Percentiles rank a stretch among this genome's conserved stretches.
phyloP scores from a whole-genome alignment of 352 stramenopile genomes.

The Pythium monospermum region DNA sequence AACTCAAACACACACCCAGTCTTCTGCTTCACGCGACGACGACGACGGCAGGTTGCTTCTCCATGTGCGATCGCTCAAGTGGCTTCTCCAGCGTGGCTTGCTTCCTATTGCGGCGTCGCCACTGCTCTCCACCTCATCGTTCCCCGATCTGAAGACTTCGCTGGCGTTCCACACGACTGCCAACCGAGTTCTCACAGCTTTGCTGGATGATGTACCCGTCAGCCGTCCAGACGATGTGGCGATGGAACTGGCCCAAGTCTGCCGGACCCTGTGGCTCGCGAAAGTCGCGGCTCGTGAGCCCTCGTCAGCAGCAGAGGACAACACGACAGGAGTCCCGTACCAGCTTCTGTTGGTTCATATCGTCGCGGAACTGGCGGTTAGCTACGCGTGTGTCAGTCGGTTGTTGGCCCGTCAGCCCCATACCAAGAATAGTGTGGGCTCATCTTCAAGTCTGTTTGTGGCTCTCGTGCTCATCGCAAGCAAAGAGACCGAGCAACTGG shows the following conservation, averaged over 20 bases:
- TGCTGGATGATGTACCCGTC: constrained; percentile 13
- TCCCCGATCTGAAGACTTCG: not conserved
- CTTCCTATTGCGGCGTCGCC: not conserved
- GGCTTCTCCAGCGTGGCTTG: constrained; percentile 3
- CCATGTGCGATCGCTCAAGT: constrained; percentile 11
- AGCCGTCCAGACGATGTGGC: constrained; percentile 11
- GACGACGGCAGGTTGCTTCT: constrained; percentile 9
- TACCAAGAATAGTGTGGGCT: not conserved
- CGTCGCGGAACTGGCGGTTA: constrained; percentile 6
- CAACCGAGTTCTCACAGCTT: constrained; percentile 3
- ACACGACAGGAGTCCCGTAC: constrained; percentile 8
- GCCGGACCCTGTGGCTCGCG: not conserved
- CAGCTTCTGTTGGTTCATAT: constrained; percentile 27
- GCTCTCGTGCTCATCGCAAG: constrained; percentile 9
- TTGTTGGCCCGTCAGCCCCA: constrained; percentile 6
- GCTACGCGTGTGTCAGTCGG: constrained; percentile 5
- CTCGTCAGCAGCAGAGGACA: not conserved
- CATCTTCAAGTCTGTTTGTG: constrained; percentile 26
- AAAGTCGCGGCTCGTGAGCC: not conserved
- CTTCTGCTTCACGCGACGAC: too few relatives aligned
- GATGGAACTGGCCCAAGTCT: constrained; percentile 6
- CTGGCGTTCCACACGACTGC: constrained; percentile 9
- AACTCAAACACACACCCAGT: too few relatives aligned
- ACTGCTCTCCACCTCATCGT: not conserved
- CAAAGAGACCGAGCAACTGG: constrained; percentile 15